Base-by-base conservation (phyloP, 192 early-diverging fungal species). In the Backusella tuberculispora region DNA sequence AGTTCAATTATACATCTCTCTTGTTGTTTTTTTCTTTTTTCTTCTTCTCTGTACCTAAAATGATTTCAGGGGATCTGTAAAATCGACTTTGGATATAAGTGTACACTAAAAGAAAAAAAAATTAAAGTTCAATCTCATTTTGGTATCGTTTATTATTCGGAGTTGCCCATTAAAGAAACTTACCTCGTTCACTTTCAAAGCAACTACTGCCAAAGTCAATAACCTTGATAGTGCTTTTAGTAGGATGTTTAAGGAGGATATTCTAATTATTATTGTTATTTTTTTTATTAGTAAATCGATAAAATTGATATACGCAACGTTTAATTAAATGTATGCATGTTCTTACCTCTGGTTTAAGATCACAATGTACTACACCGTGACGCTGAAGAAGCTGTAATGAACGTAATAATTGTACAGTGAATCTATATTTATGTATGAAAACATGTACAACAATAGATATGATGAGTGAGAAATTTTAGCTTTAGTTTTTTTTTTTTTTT, bases 191-290 rank as follows among this genome's bases (percentile, higher is more conserved):
- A 65, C 89, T 88, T 76, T 95, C 94, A 34, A 94, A 91, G 76
- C 97, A 99, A 81, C 93, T 95, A 74, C 93, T 95, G 42, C 98
- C 98, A 76, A 99, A 96, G 81, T 99, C 98, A 84, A 99, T 99
- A 17, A 99, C 96, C 87, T 99, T 99, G 83, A 99, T 95, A 37
- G 84, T 86, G 60, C 89, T 91, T 37, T 87, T 87, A 65, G 87
- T 81, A 34, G 92, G 88, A 67, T 92, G 89, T 64, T 89, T 89
- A 19, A 98, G 80, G 67, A 98, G 72, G 15, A 98, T 90, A 80
- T 98, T 98, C 89, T 87, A 72, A 38, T 65, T 34, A 34, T 34
- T 34, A 34, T 34, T 34, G 2, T 34, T 34, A 34, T 34, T 34
- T 26, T 63, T 34, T 34, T 26, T 63, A n/a, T 15, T 5, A 48